Evolutionary conservation across 345 rosid species (phyloP), one percentile per base, ranked within the genome.

Genomic region (Salix purpurea): DNA sequence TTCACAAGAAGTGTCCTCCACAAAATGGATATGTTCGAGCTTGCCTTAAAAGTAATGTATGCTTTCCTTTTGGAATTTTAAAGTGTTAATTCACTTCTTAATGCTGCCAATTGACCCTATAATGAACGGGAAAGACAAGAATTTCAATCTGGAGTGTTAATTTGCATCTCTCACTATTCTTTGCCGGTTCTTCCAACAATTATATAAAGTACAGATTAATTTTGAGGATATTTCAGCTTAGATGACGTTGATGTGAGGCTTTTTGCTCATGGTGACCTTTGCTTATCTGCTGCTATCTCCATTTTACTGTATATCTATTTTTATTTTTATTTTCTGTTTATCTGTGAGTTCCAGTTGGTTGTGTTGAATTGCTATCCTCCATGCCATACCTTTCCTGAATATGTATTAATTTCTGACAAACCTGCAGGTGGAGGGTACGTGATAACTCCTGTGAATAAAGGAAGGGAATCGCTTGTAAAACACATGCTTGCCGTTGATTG

Each of bases 401-500:
- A 6, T 13, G 24, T 44, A 14, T 56, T 24, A n/a, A 15, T 68
- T 6, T 65, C 34, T 72, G 30, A n/a, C 6, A 56, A 79, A 72
- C 67, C 70, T 83, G 76, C 83, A 96, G 99, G 99, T 87, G 97
- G 97, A 70, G 99, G 99, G 67, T 96, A 86, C 76, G 97, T 94
- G 24, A 84, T 94, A 74, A 84, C 92, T 78, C 99, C 98, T 1
- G 81, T 84, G 44, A 83, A 82, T 83, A 84, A 94, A 71, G 98
- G 92, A 68, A 88, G 84, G 69, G 87, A 91, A 58, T 89, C 99
- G 23, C 76, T 88, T 44, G 97, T 96, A 40, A 96, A 90, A 73
- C 97, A 94, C 85, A 96, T 96, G 99, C 89, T 94, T 72, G 89
- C 99, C 28, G 83, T 92, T 71, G 94, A 96, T 78, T 94, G 99